Conservation (phyloP, 371 early-diverging fungal genomes). For the Lichtheimia ornata region DNA sequence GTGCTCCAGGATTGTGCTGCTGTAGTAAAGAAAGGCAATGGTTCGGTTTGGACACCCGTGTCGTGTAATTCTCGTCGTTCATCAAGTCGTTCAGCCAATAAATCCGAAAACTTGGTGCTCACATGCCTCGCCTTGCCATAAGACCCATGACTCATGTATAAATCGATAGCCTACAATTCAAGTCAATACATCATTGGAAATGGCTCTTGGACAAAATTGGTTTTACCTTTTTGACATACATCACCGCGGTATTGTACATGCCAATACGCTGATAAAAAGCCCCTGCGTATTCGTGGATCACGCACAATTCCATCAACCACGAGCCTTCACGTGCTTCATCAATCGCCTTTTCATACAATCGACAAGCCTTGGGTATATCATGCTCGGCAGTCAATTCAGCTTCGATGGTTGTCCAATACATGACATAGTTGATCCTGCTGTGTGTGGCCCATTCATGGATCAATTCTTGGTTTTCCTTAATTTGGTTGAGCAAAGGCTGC, state of each 20-base stretch:
- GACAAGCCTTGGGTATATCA: slow-evolving; percentile 21
- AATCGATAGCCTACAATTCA: slow-evolving; percentile 19
- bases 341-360: slow-evolving; percentile 40
- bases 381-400: slow-evolving; percentile 25
- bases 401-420: slow-evolving; percentile 42
- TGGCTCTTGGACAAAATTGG: background rate
- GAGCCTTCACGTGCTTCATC: slow-evolving; percentile 31
- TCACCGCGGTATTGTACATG: slow-evolving; percentile 37
- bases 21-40: slow-evolving; percentile 41
- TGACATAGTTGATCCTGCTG: slow-evolving; percentile 25
- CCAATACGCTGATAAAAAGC: slow-evolving; percentile 36
- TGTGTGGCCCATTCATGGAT: slow-evolving; percentile 33
- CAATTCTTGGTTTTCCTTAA: slow-evolving; percentile 27
- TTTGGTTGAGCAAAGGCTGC: slow-evolving; percentile 15
- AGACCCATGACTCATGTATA: slow-evolving; percentile 34
- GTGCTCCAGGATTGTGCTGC: slow-evolving; percentile 35
- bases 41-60: slow-evolving; percentile 44
- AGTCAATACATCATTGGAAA: background rate
- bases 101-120: slow-evolving; percentile 18
- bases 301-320: slow-evolving; percentile 38
- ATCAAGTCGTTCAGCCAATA: slow-evolving; percentile 31
- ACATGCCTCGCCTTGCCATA: slow-evolving; percentile 47
- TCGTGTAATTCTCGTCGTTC: slow-evolving; percentile 31
- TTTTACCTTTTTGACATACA: slow-evolving; percentile 31
- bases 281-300: slow-evolving; percentile 44